These are phyloP conservation scores for Talaromyces sp. DNA, from an alignment of 2,329 filamentous ascomycete genomes.

Conservation along the genomic window DNA sequence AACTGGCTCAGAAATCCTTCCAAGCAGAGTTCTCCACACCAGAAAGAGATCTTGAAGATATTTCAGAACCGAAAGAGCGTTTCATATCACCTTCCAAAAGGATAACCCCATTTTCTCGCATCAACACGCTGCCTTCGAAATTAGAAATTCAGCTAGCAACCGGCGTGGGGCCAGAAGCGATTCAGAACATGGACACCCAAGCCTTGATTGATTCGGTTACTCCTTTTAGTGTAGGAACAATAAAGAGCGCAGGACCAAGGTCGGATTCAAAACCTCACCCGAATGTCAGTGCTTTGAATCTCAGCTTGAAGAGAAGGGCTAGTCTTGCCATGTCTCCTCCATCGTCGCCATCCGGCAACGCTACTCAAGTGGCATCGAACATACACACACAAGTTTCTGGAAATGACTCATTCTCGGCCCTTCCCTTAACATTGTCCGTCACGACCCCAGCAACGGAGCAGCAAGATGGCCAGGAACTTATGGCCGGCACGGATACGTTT, in stretches of 20 bases:
- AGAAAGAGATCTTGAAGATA: constrained; percentile 8
- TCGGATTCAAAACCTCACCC: constrained; percentile 1
- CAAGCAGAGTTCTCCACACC: constrained; percentile 34
- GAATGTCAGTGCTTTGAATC: constrained; percentile 6
- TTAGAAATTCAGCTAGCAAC: constrained; percentile 6
- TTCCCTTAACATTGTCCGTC: constrained; percentile 29
- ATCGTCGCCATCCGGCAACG: neutral
- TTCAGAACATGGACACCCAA: constrained; percentile 34
- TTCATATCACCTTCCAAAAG: constrained; percentile 14
- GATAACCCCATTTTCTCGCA: constrained; percentile 27
- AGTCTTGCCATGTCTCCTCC: constrained; percentile 14
- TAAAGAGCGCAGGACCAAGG: constrained; percentile 20
- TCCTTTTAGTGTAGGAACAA: constrained; percentile 35
- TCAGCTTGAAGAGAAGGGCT: constrained; percentile 19
- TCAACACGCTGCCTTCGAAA: constrained; percentile 14
- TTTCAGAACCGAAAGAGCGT: constrained; percentile 1
- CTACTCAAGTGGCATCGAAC: neutral
- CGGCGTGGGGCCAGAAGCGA: neutral
- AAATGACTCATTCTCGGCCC: constrained; percentile 6
- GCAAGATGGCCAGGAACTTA: constrained; percentile 31
- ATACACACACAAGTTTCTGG: neutral
- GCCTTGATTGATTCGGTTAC: constrained; percentile 37
- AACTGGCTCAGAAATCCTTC: constrained; percentile 36
- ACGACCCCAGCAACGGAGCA: constrained; percentile 26
- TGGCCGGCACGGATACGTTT: constrained; percentile 31